Conservation (phyloP, 441 rosid genomes). For the Daphne laureola region DNA sequence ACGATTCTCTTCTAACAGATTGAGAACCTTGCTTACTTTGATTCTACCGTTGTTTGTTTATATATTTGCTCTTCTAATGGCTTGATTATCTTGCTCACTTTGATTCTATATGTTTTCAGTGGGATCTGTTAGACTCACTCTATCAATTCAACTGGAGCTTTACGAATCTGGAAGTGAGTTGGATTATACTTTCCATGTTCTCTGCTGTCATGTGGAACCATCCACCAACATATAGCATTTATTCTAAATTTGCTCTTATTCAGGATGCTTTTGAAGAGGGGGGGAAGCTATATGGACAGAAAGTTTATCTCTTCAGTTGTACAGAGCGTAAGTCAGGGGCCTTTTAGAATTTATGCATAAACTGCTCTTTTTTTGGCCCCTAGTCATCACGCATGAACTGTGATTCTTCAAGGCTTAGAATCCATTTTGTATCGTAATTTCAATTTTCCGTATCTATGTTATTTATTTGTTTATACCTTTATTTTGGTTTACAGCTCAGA, state of each 20-base stretch:
- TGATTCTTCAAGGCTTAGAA: not conserved
- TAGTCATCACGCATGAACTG: not conserved
- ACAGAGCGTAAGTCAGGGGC: slow-evolving; percentile 72
- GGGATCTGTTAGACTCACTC: slow-evolving; percentile 80
- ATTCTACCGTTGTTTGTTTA: slow-evolving; percentile 2
- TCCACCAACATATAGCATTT: not conserved
- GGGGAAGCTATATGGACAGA: slow-evolving; percentile 65
- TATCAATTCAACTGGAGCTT: slow-evolving; percentile 81
- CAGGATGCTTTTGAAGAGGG: slow-evolving; percentile 95
- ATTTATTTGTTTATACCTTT: slow-evolving; percentile 7
- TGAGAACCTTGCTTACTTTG: slow-evolving; percentile 7
- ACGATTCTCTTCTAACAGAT: slow-evolving; percentile 10
- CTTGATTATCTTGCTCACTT: slow-evolving; percentile 16
- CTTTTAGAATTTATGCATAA: not conserved
- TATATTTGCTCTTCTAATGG: not conserved
- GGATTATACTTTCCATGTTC: slow-evolving; percentile 6
- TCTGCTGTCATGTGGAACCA: not conserved
- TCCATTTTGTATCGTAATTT: not conserved
- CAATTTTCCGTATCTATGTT: not conserved
- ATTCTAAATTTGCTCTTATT: slow-evolving; percentile 11
- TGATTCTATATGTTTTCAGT: slow-evolving; percentile 33
- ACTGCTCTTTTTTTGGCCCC: no score
- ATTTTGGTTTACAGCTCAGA: slow-evolving; percentile 61
- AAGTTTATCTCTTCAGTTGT: slow-evolving; percentile 77
- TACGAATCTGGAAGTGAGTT: slow-evolving; percentile 82